A percentile compares a stretch with the other conserved stretches of the same genome.
phyloP scores from a whole-genome alignment of 1,139 yeast species.

The Scheffersomyces titani region DNA sequence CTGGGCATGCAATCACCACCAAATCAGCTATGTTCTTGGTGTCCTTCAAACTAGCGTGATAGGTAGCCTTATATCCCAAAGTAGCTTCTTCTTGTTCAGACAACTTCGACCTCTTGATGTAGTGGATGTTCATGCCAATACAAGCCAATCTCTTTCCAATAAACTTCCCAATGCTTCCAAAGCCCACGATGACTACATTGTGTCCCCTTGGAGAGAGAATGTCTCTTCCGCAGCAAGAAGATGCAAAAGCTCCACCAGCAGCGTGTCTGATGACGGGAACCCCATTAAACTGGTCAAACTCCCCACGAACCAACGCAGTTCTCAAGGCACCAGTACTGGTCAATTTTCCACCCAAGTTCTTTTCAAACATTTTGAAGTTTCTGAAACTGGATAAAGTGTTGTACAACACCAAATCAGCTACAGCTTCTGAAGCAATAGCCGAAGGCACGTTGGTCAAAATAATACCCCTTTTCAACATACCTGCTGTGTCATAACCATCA shows the following conservation, averaged over 20 bases:
- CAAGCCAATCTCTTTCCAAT: constrained; percentile 20
- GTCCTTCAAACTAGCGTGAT: constrained; percentile 18
- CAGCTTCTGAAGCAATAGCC: constrained; percentile 23
- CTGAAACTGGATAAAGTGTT: constrained; percentile 23
- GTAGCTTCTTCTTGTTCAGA: constrained; percentile 10
- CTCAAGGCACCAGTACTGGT: constrained; percentile 13
- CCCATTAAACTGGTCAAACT: constrained; percentile 14
- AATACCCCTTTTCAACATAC: constrained; percentile 19
- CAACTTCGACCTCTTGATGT: constrained; percentile 20
- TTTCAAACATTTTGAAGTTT: constrained; percentile 17
- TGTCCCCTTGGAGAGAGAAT: constrained; percentile 21
- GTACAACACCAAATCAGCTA: constrained; percentile 25
- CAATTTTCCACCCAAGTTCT: constrained; percentile 8
- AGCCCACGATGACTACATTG: constrained; percentile 25
- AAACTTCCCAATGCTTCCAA: constrained; percentile 24
- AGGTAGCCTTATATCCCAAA: constrained; percentile 17
- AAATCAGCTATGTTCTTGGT: constrained; percentile 50
- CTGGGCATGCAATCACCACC: constrained; percentile 70
- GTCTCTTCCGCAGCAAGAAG: constrained; percentile 12
- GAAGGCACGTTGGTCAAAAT: constrained; percentile 22
- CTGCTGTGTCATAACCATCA: constrained; percentile 19
- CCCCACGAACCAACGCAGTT: constrained; percentile 13
- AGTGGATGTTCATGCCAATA: constrained; percentile 26
- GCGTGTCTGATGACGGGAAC: constrained; percentile 3
- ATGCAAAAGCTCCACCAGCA: constrained; percentile 14